Base-by-base conservation (phyloP, 2,329 filamentous ascomycete species). In the Colletotrichum filicis region DNA sequence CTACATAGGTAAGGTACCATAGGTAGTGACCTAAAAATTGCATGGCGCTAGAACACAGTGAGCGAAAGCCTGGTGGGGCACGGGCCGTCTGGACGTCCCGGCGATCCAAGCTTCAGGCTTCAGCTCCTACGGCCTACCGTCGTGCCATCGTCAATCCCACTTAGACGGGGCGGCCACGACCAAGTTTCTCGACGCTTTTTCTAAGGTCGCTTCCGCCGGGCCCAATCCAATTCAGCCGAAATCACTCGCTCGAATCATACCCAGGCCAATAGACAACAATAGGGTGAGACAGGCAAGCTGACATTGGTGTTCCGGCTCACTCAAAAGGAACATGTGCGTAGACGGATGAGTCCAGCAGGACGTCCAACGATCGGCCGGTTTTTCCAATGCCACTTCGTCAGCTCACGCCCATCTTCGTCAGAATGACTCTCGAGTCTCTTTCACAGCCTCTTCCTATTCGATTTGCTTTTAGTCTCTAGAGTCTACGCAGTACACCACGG, bases 31-130 rank as follows among this genome's bases (percentile, higher is more conserved):
- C 66, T 56, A 53, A 68, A 62, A 62, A 68, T 32, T 68, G 49
- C 58, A 59, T 19, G 16, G 24, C 53, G 52, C 64, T 66, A 49
- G 53, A 32, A n/a, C 37, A 11, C 49, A 3, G 6, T 5, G 12
- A 24, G 53, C 16, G 32, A 49, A 68, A 32, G 37, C 42, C 42
- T n/a, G 57, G 35, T 26, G 66, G 70, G 66, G 66, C 70, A 70
- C 66, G 70, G 70, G 66, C 70, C 70, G 66, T 46, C 30, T 55
- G 11, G 42, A 58, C 53, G 19, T 56, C 56, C 63, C 63, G 5
- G 32, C 64, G 35, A 57, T 67, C 65, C 49, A 58, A 68, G 68
- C 68, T 71, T 68, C 49, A 42, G 35, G 35, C 24, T 7, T 12
- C 32, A 53, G 52, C 52, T 61, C 22, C 11, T 37, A 30, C n/a